phyloP scores from a whole-genome alignment of 164 flowering plant species.

The Akebia trifoliata region DNA sequence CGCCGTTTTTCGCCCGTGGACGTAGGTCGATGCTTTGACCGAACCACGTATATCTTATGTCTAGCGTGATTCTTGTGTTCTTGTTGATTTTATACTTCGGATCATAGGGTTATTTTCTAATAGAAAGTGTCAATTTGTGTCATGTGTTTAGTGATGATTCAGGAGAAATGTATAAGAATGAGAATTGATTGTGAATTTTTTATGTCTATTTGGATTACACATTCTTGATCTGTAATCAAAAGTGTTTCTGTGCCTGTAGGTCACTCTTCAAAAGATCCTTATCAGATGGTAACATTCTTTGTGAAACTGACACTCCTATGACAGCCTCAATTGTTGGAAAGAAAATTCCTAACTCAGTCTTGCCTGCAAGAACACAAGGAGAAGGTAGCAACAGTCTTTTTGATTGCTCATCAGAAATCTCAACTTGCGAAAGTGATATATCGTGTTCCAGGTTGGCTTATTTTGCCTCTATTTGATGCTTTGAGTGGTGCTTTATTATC shows the following conservation, averaged over 20 bases:
- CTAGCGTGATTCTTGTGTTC: too few relatives aligned
- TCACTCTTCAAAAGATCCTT: slow-evolving; percentile 69
- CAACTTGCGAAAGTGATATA: slow-evolving; percentile 47
- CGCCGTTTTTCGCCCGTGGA: too few relatives aligned
- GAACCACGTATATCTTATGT: too few relatives aligned
- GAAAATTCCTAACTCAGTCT: slow-evolving; percentile 23
- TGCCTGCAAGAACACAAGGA: slow-evolving; percentile 32
- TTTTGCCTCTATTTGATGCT: slow-evolving; percentile 3
- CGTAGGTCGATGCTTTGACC: too few relatives aligned
- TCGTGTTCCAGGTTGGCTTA: slow-evolving; percentile 53
- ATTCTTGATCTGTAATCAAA: not conserved
- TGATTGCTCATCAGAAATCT: slow-evolving; percentile 66
- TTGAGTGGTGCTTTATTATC: not conserved
- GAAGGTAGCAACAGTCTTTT: slow-evolving; percentile 36
- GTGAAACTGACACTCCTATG: slow-evolving; percentile 42
- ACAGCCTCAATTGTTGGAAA: slow-evolving; percentile 25
- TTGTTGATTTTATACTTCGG: too few relatives aligned
- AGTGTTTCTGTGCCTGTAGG: slow-evolving; percentile 31
- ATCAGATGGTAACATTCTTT: slow-evolving; percentile 78
- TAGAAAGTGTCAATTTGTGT: too few relatives aligned
- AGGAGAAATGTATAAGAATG: not conserved
- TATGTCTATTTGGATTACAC: not conserved
- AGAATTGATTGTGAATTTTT: not conserved
- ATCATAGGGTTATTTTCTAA: too few relatives aligned
- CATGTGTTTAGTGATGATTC: not conserved